These are phyloP conservation scores for Artemisia tridentata DNA, from an alignment of 129 eudicot genomes.

Conservation along the genomic window DNA sequence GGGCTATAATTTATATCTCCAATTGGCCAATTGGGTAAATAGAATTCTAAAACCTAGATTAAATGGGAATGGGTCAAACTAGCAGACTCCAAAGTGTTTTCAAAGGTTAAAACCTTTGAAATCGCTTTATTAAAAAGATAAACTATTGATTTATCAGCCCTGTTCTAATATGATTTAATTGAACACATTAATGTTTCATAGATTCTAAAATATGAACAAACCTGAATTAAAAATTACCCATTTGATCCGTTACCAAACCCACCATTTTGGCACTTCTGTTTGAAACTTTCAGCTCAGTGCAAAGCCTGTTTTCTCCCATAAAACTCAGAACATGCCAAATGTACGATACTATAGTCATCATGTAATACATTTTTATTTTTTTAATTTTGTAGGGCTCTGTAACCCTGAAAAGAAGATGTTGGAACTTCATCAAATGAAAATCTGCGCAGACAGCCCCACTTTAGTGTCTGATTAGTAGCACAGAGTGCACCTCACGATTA, in stretches of 20 bases:
- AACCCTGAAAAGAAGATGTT: conserved; percentile 81
- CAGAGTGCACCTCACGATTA: neutral
- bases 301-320: neutral
- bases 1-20: too few species aligned
- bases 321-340: neutral
- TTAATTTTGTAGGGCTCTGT: conserved; percentile 64
- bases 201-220: too few species aligned
- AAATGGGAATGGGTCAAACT: too few species aligned
- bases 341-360: neutral
- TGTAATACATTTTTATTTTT: neutral
- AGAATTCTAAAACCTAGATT: too few species aligned
- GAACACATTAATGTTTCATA: too few species aligned
- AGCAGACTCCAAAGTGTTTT: too few species aligned
- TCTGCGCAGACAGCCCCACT: conserved; percentile 73
- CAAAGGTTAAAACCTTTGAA: too few species aligned
- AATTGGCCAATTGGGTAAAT: too few species aligned
- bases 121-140: too few species aligned
- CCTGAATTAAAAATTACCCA: too few species aligned
- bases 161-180: too few species aligned
- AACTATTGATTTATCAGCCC: neutral
- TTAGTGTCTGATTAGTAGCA: conserved; percentile 47
- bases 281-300: neutral
- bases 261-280: neutral
- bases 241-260: neutral
- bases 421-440: conserved; percentile 78